Evolutionary conservation across 129 eudicot genomes (phyloP).

Genomic region (Scalesia atractyloides): DNA sequence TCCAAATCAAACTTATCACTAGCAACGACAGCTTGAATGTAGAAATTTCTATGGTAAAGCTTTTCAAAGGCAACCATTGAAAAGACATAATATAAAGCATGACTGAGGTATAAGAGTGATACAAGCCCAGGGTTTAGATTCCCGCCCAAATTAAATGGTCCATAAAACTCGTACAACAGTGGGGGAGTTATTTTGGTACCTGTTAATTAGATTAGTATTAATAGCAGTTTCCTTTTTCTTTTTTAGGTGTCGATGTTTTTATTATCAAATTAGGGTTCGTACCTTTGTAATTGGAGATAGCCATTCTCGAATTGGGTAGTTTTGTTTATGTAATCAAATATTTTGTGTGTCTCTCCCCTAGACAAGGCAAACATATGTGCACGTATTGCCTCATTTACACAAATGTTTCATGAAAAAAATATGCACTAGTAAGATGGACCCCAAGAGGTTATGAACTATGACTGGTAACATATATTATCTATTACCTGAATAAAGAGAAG

Average conservation of each 20-base stretch:
- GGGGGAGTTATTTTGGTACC: no score
- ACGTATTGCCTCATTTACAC: slow-evolving; percentile 20
- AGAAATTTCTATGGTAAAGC: slow-evolving; percentile 7
- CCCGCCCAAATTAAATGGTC: no score
- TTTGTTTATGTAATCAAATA: no score
- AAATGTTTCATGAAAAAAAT: slow-evolving; percentile 10
- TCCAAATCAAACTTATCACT: neutral
- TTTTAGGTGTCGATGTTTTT: no score
- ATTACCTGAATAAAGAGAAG: slow-evolving; percentile 89
- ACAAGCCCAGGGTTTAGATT: no score
- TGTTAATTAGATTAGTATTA: no score
- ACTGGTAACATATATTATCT: slow-evolving; percentile 6
- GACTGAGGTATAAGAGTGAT: neutral
- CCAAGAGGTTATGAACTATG: slow-evolving; percentile 9
- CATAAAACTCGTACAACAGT: no score
- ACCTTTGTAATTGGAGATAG: no score
- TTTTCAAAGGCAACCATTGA: slow-evolving; percentile 1
- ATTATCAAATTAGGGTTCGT: no score
- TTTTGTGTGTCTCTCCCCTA: no score
- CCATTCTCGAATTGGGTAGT: no score
- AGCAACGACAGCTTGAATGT: slow-evolving; percentile 7
- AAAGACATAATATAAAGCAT: slow-evolving; percentile 6
- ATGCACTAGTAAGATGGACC: slow-evolving; percentile 9
- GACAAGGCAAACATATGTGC: neutral
- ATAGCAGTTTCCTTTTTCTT: no score